These are phyloP conservation scores for Collybia sordida DNA, from an alignment of 768 basidiomycete genomes.

Conservation along the genomic window DNA sequence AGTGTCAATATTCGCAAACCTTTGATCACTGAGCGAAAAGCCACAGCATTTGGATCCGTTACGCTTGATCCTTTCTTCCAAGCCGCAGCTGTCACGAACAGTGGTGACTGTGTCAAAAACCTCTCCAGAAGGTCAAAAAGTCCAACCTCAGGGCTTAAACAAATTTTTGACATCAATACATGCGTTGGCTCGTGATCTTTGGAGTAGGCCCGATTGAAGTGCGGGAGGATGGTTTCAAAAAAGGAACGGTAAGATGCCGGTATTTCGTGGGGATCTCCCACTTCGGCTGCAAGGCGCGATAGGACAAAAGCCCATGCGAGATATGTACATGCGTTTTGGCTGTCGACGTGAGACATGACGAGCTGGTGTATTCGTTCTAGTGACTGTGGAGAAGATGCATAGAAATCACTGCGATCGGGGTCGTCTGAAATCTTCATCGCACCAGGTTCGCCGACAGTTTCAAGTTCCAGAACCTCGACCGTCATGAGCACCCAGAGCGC, in stretches of 20 bases:
- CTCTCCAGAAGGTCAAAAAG: conserved; percentile 57
- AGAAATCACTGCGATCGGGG: conserved; percentile 49
- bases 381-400: conserved; percentile 60
- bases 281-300: conserved; percentile 53
- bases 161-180: conserved; percentile 56
- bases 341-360: conserved; percentile 55
- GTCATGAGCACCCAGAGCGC: conserved; percentile 79
- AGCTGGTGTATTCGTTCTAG: conserved; percentile 68
- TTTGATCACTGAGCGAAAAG: conserved; percentile 82
- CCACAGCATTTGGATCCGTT: conserved; percentile 75
- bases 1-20: conserved; percentile 40
- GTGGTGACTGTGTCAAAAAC: conserved; percentile 65
- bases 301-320: conserved; percentile 87
- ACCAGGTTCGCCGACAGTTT: conserved; percentile 56
- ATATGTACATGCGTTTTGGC: conserved; percentile 70
- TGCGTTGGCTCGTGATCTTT: conserved; percentile 61
- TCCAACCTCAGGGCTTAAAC: conserved; percentile 57
- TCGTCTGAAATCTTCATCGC: conserved; percentile 50
- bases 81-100: conserved; percentile 74
- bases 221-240: conserved; percentile 50
- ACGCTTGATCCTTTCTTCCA: conserved; percentile 69
- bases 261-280: conserved; percentile 45
- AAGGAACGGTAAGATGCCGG: conserved; percentile 56
- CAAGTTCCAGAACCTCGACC: conserved; percentile 79
- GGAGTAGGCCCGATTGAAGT: conserved; percentile 40